These are phyloP conservation scores for Saccharomycopsis synnaedendra DNA, from an alignment of 805 yeast species.

Conservation along the genomic window DNA sequence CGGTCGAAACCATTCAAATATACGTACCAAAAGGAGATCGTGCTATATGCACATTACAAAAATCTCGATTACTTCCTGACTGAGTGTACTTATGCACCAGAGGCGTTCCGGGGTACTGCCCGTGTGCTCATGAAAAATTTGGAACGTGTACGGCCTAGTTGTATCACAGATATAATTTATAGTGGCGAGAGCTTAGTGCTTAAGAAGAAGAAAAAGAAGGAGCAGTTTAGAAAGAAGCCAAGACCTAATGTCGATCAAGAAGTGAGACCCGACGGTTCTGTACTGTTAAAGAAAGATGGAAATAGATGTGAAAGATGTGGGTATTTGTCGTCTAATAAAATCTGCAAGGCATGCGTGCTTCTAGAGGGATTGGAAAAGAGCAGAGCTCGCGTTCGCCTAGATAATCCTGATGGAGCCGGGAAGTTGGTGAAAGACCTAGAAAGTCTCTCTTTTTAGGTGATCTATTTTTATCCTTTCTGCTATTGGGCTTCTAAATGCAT, in stretches of 20 bases:
- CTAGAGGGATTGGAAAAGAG: constrained; percentile 73
- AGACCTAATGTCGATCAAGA: constrained; percentile 29
- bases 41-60: constrained; percentile 91
- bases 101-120: constrained; percentile 96
- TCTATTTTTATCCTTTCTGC: not conserved
- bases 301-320: constrained; percentile 84
- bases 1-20: constrained; percentile 94
- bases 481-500: not conserved
- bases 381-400: constrained; percentile 55
- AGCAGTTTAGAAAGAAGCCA: constrained; percentile 17
- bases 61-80: constrained; percentile 93
- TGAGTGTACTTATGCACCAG: constrained; percentile 97
- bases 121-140: constrained; percentile 82
- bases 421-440: constrained; percentile 50
- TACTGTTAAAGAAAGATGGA: constrained; percentile 43
- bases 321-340: constrained; percentile 73
- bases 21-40: constrained; percentile 94
- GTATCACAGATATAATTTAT: constrained; percentile 87
- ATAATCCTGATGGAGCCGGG: constrained; percentile 53
- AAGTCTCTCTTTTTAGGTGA: constrained; percentile 41
- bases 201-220: constrained; percentile 32
- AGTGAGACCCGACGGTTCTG: constrained; percentile 52
- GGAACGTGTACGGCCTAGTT: constrained; percentile 83
- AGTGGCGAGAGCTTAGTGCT: constrained; percentile 83
- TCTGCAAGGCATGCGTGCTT: constrained; percentile 89